Evolutionary conservation across 345 rosid genomes (phyloP), one percentile per base, ranked within the genome.

Genomic region (Luvunga scandens): DNA sequence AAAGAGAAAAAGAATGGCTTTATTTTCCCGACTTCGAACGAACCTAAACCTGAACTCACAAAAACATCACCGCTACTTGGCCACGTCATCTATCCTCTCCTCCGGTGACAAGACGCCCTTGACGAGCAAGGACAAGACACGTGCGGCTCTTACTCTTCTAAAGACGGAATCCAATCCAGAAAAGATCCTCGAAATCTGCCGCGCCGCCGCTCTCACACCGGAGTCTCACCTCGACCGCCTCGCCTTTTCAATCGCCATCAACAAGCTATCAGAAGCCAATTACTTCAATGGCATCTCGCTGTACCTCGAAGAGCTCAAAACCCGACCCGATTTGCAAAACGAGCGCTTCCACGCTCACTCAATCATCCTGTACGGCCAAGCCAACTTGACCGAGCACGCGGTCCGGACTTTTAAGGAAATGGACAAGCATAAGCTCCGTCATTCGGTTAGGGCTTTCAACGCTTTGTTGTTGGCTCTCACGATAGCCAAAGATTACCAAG

Each of bases 151-250:
- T 39, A 78, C 93, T 25, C 91, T 91, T 36, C 91, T 94, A 74
- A 92, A 87, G 86, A 94, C 55, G 78, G 97, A 94, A 86, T 73
- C 80, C 59, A 83, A 93, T 70, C 98, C 98, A 0, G 89, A 86
- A 45, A 91, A 91, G 14, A 90, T 94, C 79, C 69, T 94, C 31
- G 90, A 94, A 48, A 92, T 91, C 82, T 91, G 98, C 85, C 91
- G 91, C 67, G 90, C 92, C 36, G 98, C 97, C 68, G 78, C 88
- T 1, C 88, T 96, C 9, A 88, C 90, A 0, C 97, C 97, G 2
- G 89, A 82, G 10, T 55, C 62, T 65, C 92, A 82, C 81, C 80
- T 89, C 60, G 94, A 91, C 75, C 90, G 98, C 0, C 57, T 89
- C 45, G 85, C 88, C 64, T 91, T 94, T 80, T 90, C 99, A 75